Conservation (phyloP, 441 rosid species). For the Euphorbia schlechtendalii region DNA sequence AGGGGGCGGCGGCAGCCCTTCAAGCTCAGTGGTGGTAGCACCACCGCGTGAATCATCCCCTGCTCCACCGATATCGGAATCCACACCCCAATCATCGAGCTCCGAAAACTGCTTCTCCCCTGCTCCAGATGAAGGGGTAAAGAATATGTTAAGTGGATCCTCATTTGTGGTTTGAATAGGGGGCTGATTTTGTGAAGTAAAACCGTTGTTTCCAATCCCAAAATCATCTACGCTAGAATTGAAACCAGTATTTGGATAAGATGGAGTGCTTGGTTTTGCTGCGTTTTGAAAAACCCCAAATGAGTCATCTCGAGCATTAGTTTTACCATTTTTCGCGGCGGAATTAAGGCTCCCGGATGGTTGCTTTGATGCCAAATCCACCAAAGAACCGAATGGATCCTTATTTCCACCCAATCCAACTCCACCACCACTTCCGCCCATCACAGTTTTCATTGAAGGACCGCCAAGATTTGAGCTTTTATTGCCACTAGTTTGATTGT, state of each 20-base stretch:
- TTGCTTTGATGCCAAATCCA: slow-evolving; percentile 56
- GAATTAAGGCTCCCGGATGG: slow-evolving; percentile 44
- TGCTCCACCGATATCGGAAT: slow-evolving; percentile 48
- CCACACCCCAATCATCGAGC: slow-evolving; percentile 80
- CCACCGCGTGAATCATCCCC: slow-evolving; percentile 44
- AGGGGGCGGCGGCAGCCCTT: slow-evolving; percentile 94
- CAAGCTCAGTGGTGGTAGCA: slow-evolving; percentile 81
- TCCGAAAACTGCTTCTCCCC: slow-evolving; percentile 43
- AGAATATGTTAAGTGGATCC: slow-evolving; percentile 64
- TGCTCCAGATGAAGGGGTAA: slow-evolving; percentile 37
- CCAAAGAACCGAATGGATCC: slow-evolving; percentile 80
- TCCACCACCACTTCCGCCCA: slow-evolving; percentile 36
- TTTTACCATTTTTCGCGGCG: slow-evolving; percentile 35
- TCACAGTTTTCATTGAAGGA: slow-evolving; percentile 48
- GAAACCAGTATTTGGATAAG: slow-evolving; percentile 34
- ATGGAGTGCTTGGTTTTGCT: slow-evolving; percentile 30
- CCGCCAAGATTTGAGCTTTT: slow-evolving; percentile 56
- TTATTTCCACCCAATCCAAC: slow-evolving; percentile 34
- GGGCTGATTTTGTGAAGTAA: slow-evolving; percentile 34
- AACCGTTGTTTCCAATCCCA: slow-evolving; percentile 41
- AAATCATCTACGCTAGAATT: slow-evolving; percentile 40
- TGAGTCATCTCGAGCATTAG: slow-evolving; percentile 26
- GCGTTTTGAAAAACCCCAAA: slow-evolving; percentile 71
- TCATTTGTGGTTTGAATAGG: slow-evolving; percentile 29
- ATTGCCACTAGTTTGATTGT: slow-evolving; percentile 24